Evolutionary conservation across 768 basidiomycete genomes (phyloP).

Genomic region (Sutorius australiensis): DNA sequence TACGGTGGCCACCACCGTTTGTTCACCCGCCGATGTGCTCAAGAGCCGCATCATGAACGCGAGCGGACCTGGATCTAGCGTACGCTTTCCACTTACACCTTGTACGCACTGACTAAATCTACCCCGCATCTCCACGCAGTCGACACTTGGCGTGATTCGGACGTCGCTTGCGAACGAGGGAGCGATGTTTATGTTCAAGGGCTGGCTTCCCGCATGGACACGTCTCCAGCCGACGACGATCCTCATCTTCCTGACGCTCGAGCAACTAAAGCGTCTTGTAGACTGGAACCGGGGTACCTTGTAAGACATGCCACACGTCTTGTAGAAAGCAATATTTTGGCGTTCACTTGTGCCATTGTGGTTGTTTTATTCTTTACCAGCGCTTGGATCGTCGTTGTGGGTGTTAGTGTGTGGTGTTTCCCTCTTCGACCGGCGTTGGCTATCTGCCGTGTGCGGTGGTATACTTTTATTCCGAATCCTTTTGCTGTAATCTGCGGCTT

Average conservation of each 20-base stretch:
- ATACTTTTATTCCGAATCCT: too few species aligned
- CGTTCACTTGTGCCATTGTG: background rate
- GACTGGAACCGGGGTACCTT: conserved; percentile 50
- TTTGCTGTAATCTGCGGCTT: too few species aligned
- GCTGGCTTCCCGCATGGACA: conserved; percentile 86
- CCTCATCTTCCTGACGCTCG: conserved; percentile 80
- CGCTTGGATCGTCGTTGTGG: background rate
- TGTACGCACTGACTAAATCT: background rate
- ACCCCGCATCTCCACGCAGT: conserved; percentile 35
- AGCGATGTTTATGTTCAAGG: conserved; percentile 89
- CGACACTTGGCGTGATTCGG: conserved; percentile 67
- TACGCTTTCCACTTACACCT: conserved; percentile 33
- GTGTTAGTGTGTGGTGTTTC: background rate
- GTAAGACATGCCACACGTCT: background rate
- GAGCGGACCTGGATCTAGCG: conserved; percentile 72
- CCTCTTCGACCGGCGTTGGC: too few species aligned
- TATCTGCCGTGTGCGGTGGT: too few species aligned
- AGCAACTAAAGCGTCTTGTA: conserved; percentile 72
- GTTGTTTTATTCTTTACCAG: background rate
- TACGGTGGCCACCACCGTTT: conserved; percentile 85
- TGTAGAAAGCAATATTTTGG: background rate
- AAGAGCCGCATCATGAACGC: conserved; percentile 92
- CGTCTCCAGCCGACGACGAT: conserved; percentile 86
- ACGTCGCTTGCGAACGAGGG: conserved; percentile 70
- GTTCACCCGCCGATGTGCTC: conserved; percentile 84